Percentiles rank a stretch among this genome's conserved stretches.
Conservation (phyloP, 2,329 filamentous ascomycete species). For the Scytalidium lignicola region DNA sequence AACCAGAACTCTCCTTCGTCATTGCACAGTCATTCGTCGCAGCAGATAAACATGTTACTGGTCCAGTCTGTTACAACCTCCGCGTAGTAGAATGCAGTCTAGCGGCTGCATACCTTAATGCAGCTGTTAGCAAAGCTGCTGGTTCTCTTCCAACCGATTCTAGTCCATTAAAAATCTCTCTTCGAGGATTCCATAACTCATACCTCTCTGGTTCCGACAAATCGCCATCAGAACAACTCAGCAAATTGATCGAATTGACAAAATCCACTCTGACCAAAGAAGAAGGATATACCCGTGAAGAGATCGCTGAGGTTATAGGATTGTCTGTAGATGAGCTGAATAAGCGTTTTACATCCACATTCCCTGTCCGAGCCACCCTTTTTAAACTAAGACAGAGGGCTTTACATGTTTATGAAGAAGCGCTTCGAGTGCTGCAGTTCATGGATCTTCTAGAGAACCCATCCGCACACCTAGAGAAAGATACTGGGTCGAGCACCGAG, state of each 20-base stretch:
- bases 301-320: conserved; percentile 69
- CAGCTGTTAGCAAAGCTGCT: conserved; percentile 49
- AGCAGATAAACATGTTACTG: conserved; percentile 91
- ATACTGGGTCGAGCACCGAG: conserved; percentile 47
- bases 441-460: conserved; percentile 65
- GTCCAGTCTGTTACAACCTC: conserved; percentile 91
- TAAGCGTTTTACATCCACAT: conserved; percentile 74
- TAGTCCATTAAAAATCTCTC: conserved; percentile 74
- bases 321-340: conserved; percentile 69
- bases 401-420: conserved; percentile 86
- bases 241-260: conserved; percentile 64
- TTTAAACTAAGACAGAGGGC: conserved; percentile 88
- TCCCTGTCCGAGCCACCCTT: conserved; percentile 79
- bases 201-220: conserved; percentile 53
- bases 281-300: conserved; percentile 82
- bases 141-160: conserved; percentile 68
- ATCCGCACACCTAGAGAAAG: conserved; percentile 27
- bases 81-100: conserved; percentile 93
- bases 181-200: conserved; percentile 81
- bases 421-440: conserved; percentile 79
- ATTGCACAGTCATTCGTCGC: conserved; percentile 93
- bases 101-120: conserved; percentile 66
- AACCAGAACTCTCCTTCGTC: conserved; percentile 82
- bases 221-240: conserved; percentile 59
- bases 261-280: conserved; percentile 68